Conservation (phyloP, 2,329 filamentous ascomycete species). For the Arthroderma sp. region DNA sequence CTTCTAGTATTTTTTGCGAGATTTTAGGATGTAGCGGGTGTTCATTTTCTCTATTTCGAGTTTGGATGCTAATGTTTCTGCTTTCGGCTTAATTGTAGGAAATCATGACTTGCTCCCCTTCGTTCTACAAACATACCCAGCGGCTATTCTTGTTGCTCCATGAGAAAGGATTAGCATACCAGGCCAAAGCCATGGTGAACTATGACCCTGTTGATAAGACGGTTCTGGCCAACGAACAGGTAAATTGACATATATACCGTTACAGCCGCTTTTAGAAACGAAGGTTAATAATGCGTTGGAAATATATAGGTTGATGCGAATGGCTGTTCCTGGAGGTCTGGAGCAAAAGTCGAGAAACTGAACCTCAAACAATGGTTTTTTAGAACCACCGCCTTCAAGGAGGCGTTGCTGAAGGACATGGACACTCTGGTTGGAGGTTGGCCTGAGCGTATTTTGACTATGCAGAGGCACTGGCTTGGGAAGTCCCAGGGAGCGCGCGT, state of each 20-base stretch:
- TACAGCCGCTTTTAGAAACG: neutral
- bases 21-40: conserved; percentile 1
- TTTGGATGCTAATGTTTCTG: conserved; percentile 1
- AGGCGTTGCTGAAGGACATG: conserved; percentile 58
- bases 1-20: neutral
- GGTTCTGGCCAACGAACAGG: conserved; percentile 79
- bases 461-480: conserved; percentile 83
- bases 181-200: conserved; percentile 72
- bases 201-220: conserved; percentile 84
- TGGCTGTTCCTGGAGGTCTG: conserved; percentile 75
- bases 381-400: conserved; percentile 65
- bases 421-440: conserved; percentile 54
- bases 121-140: conserved; percentile 83
- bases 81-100: conserved; percentile 42
- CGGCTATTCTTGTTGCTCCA: conserved; percentile 68
- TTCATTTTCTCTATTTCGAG: neutral
- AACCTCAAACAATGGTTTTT: conserved; percentile 83
- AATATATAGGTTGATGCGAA: conserved; percentile 54
- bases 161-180: conserved; percentile 64
- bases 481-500: conserved; percentile 61
- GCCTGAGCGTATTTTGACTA: conserved; percentile 69
- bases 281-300: conserved; percentile 5
- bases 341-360: conserved; percentile 67
- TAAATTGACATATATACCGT: conserved; percentile 9
- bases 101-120: conserved; percentile 68